Base-by-base conservation (phyloP, 257 asterid species). In the Salvia miltiorrhiza region DNA sequence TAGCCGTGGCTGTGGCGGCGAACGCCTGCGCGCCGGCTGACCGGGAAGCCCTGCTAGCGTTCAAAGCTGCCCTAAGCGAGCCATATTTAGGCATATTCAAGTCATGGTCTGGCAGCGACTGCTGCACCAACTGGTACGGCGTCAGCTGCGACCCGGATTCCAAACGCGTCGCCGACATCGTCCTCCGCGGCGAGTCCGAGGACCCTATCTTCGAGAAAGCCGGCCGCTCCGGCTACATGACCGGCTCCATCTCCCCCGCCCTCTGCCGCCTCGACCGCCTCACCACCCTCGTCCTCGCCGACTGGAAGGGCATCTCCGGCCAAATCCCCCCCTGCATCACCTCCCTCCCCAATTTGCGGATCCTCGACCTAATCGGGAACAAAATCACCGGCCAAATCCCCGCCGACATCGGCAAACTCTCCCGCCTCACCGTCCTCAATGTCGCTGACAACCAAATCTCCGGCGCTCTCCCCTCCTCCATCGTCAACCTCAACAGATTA, bases 181-280 rank as follows among this genome's bases (percentile, higher is more conserved):
- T 69, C 69, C 96, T 93, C 53, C 95, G 98, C 8, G 98, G 98
- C 13, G 98, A 93, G 60, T 93, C 98, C 23, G 97, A 90, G 74
- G 97, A 93, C 68, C 93, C 91, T 23, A 87, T 93, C 69, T 85
- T 90, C 77, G 92, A 84, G 24, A 90, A 85, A 37, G 80, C 96
- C 69, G 97, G 98, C 64, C 83, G 95, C 61, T 76, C 98, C 13
- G 98, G 98, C 4, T 93, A 93, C 93, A 93, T 93, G 98, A 76
- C 92, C 58, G 98, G 98, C 65, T 79, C 87, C 0, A 79, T 93
- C 68, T 88, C 97, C 50, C 78, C 87, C 35, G 30, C 95, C 53
- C 8, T 93, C 61, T 93, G 98, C 79, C 79, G 72, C 19, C 95
- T 93, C 77, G 93, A 90, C 69, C 69, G 80, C 9, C 97, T 93